A percentile compares a stretch with the other conserved stretches of the same genome.
phyloP scores from a whole-genome alignment of 225 moss, liverwort and hornwort genomes.

The Takakia lepidozioides region DNA sequence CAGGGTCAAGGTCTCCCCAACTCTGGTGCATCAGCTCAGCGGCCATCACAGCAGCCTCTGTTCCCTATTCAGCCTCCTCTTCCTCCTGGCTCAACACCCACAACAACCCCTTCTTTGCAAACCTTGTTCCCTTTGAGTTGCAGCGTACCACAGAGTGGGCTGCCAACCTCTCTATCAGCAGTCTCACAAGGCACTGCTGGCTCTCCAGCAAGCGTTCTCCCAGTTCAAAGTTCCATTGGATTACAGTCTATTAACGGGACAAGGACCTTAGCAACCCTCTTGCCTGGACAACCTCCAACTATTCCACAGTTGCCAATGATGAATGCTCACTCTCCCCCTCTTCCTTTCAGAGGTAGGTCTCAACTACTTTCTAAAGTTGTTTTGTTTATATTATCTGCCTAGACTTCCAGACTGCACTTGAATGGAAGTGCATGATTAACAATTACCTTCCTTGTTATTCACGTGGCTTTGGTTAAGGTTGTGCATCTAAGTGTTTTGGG shows the following conservation, averaged over 20 bases:
- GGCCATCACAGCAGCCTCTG: conserved; percentile 25
- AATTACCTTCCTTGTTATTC: no score
- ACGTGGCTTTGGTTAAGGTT: no score
- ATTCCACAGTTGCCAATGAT: background rate
- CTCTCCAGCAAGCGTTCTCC: background rate
- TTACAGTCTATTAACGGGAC: background rate
- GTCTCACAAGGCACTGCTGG: background rate
- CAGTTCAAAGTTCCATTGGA: no score
- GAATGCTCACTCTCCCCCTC: background rate
- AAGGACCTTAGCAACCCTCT: background rate
- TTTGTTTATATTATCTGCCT: no score
- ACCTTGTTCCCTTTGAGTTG: conserved; percentile 14
- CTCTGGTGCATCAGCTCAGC: conserved; percentile 4
- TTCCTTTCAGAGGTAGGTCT: background rate
- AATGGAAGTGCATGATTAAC: no score
- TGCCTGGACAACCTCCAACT: background rate
- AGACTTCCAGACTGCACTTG: no score
- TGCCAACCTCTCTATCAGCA: background rate
- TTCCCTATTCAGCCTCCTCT: conserved; percentile 33
- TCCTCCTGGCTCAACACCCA: conserved; percentile 7
- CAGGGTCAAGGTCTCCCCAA: conserved; percentile 7
- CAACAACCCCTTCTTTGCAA: conserved; percentile 4
- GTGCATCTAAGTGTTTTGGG: background rate
- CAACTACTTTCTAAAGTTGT: no score
- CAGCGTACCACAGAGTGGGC: background rate